Evolutionary conservation across 305 asterid genomes (phyloP).

Genomic region (Fraxinus baroniana): DNA sequence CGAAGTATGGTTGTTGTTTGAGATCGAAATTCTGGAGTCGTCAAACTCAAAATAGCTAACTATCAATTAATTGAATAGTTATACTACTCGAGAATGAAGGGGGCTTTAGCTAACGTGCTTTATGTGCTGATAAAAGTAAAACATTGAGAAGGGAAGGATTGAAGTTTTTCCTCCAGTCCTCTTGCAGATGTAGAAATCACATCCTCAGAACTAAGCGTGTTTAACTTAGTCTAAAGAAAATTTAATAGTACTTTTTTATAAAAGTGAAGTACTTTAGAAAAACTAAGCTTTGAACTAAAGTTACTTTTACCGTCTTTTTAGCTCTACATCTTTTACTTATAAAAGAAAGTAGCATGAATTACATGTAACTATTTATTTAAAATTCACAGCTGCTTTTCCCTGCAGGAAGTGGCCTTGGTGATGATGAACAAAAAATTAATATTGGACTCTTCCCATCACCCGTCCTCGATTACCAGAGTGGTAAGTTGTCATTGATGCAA

Average conservation of each 20-base stretch:
- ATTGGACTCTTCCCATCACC: constrained; percentile 21
- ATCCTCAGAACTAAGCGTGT: not conserved
- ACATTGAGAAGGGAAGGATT: not conserved
- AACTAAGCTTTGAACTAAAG: not conserved
- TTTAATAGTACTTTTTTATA: too few species aligned
- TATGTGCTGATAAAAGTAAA: not conserved
- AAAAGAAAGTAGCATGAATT: not conserved
- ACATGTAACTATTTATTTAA: not conserved
- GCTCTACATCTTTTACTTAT: not conserved
- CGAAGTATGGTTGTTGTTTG: not conserved
- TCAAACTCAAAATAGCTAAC: not conserved
- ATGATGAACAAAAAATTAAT: constrained; percentile 14
- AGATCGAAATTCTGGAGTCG: not conserved
- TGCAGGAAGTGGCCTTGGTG: constrained; percentile 30
- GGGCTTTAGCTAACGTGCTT: not conserved
- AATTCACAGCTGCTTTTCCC: constrained; percentile 17
- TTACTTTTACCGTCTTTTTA: not conserved
- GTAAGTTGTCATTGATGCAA: constrained; percentile 22
- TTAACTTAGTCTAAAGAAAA: not conserved
- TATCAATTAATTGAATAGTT: not conserved
- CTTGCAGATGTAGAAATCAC: not conserved
- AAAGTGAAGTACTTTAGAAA: not conserved
- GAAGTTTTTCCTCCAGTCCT: not conserved
- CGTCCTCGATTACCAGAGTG: constrained; percentile 24
- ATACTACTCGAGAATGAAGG: not conserved